A percentile compares a stretch with the other conserved stretches of the same genome.
These are phyloP conservation scores for Immersiella caudata DNA, from an alignment of 495 filamentous ascomycete genomes.

Conservation along the genomic window DNA sequence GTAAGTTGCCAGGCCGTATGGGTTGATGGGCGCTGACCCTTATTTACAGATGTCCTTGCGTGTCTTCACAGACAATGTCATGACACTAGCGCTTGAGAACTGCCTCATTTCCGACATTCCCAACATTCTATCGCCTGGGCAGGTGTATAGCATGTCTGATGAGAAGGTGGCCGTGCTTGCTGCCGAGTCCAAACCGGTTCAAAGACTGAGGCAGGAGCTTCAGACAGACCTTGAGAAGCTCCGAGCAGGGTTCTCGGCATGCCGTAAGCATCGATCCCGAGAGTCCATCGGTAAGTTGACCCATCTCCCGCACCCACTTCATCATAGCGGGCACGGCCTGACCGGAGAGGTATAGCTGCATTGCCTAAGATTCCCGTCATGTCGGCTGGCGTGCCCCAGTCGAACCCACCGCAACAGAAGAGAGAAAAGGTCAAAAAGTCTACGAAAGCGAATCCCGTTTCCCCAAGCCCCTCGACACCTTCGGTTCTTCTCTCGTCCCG, in stretches of 20 bases:
- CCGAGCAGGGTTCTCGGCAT: constrained; percentile 3
- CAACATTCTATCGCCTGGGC: constrained; percentile 23
- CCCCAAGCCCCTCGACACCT: too few species aligned
- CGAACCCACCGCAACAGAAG: too few species aligned
- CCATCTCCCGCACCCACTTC: too few species aligned
- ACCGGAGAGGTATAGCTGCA: too few species aligned
- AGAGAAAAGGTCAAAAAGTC: too few species aligned
- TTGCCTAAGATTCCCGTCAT: too few species aligned
- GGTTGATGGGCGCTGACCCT: too few species aligned
- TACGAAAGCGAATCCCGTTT: too few species aligned
- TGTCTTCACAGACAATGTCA: constrained; percentile 30
- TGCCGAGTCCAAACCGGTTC: constrained; percentile 23
- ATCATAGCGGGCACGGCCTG: too few species aligned
- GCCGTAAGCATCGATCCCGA: constrained; percentile 6
- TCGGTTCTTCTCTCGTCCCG: too few species aligned
- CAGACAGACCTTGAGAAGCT: constrained; percentile 2
- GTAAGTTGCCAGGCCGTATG: not conserved
- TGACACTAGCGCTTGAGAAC: constrained; percentile 30
- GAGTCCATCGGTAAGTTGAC: constrained; percentile 1
- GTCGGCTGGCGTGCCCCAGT: too few species aligned
- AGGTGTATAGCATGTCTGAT: constrained; percentile 26
- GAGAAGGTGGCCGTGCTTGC: constrained; percentile 22
- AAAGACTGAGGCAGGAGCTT: constrained; percentile 8
- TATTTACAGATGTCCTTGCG: constrained; percentile 23
- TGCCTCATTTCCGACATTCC: constrained; percentile 36